Evolutionary conservation across 192 early-diverging fungal genomes (phyloP).

Genomic region (Podila clonocystis): DNA sequence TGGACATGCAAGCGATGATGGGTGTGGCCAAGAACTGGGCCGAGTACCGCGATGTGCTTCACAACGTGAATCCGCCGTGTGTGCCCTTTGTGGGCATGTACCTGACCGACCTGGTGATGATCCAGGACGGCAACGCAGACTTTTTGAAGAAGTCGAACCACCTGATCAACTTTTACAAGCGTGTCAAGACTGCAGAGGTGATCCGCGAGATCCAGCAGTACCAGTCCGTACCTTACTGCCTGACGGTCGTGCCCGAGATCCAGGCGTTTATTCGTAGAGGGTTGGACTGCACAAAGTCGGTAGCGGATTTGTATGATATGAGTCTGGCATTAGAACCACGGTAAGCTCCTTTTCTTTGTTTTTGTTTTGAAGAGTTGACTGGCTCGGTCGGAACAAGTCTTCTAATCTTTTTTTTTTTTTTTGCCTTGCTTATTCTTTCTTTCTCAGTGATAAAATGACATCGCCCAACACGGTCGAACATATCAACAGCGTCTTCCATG

Average conservation of each 20-base stretch:
- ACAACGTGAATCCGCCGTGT: conserved; percentile 85
- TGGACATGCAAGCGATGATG: conserved; percentile 79
- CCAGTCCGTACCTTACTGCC: conserved; percentile 83
- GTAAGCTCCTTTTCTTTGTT: conserved; percentile 35
- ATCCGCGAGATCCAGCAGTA: conserved; percentile 95
- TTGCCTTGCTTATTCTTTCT: too few relatives aligned
- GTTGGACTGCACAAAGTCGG: conserved; percentile 73
- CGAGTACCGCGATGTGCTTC: conserved; percentile 85
- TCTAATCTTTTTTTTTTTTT: not conserved
- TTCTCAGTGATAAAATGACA: conserved; percentile 33
- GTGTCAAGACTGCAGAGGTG: conserved; percentile 89
- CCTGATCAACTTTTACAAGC: conserved; percentile 94
- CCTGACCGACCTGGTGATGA: conserved; percentile 91
- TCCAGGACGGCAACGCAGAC: conserved; percentile 93
- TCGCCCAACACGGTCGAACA: conserved; percentile 51
- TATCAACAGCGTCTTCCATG: conserved; percentile 51
- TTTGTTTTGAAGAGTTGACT: not conserved
- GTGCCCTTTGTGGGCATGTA: conserved; percentile 88
- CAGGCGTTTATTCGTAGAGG: conserved; percentile 80
- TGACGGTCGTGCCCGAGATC: conserved; percentile 86
- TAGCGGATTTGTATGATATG: conserved; percentile 79
- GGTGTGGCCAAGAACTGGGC: conserved; percentile 82
- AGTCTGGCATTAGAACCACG: conserved; percentile 87
- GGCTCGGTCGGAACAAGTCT: not conserved
- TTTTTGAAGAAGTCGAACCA: conserved; percentile 66